Conservation (phyloP, 192 early-diverging fungal species). For the Coemansia sp. region DNA sequence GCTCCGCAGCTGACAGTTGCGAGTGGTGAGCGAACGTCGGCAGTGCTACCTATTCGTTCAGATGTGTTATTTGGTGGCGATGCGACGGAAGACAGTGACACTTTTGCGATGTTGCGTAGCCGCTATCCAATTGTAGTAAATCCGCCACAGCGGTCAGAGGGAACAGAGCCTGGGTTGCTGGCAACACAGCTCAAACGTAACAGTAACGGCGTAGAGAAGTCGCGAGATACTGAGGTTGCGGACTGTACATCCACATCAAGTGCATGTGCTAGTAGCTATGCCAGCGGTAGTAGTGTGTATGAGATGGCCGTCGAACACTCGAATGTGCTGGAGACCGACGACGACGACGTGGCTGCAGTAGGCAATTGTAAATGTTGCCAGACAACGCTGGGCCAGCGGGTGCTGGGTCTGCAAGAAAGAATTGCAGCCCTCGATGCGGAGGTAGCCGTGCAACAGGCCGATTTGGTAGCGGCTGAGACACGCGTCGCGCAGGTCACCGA, state of each 20-base stretch:
- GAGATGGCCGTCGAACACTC: constrained; percentile 9
- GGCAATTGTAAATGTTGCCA: not conserved
- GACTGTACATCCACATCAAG: not conserved
- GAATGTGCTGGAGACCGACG: not conserved
- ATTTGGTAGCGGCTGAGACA: constrained; percentile 12
- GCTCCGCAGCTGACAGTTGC: not conserved
- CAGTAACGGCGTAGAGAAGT: not conserved
- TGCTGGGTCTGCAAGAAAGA: constrained; percentile 11
- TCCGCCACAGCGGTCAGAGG: not conserved
- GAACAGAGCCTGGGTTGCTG: not conserved
- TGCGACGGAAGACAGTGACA: no score
- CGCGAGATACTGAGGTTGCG: not conserved
- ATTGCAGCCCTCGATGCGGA: constrained; percentile 27
- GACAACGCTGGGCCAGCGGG: constrained; percentile 1
- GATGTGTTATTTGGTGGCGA: constrained; percentile 3
- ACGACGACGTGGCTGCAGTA: not conserved
- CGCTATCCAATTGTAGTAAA: not conserved
- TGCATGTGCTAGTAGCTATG: not conserved
- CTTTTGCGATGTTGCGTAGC: not conserved
- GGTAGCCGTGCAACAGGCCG: constrained; percentile 23
- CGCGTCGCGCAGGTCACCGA: constrained; percentile 14
- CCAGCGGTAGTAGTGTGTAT: constrained; percentile 12
- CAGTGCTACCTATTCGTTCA: not conserved
- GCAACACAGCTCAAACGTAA: not conserved
- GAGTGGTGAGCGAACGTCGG: not conserved